Conservation (phyloP, 2,329 filamentous ascomycete species). For the Claviceps paspali region DNA sequence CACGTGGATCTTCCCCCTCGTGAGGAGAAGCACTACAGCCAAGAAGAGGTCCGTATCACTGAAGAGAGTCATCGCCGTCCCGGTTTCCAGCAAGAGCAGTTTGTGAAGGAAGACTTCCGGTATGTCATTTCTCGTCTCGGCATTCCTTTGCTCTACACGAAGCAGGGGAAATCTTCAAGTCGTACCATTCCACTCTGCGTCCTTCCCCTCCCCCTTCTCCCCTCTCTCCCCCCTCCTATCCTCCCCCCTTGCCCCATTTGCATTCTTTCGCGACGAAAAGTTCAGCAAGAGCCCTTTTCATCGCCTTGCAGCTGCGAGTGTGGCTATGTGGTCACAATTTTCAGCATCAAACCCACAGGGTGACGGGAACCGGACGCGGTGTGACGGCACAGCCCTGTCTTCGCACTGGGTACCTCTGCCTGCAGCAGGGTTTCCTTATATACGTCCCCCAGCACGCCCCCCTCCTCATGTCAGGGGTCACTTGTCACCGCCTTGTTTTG, state of each 20-base stretch:
- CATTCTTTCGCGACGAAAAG: neutral
- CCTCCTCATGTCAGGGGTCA: constrained; percentile 11
- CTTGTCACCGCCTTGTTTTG: constrained; percentile 7
- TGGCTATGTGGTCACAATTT: neutral
- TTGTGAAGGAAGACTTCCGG: constrained; percentile 36
- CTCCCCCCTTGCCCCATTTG: neutral
- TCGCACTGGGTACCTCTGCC: neutral
- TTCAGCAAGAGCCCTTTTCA: constrained; percentile 2
- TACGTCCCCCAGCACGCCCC: constrained; percentile 5
- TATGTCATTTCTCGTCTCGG: constrained; percentile 22
- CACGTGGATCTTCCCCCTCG: constrained; percentile 48
- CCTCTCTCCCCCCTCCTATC: no score
- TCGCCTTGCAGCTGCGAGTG: neutral
- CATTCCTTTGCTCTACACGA: neutral
- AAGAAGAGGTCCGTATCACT: constrained; percentile 75
- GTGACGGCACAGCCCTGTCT: constrained; percentile 1
- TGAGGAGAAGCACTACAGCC: constrained; percentile 39
- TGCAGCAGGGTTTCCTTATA: constrained; percentile 1
- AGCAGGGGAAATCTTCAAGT: neutral
- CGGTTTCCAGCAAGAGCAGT: constrained; percentile 41
- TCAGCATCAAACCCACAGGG: neutral
- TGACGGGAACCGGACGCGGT: constrained; percentile 3
- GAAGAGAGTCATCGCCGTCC: constrained; percentile 63
- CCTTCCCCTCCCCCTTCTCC: no score
- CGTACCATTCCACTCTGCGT: neutral